Conservation (phyloP, 2,329 filamentous ascomycete genomes). For the Microsporum ferrugineum region DNA sequence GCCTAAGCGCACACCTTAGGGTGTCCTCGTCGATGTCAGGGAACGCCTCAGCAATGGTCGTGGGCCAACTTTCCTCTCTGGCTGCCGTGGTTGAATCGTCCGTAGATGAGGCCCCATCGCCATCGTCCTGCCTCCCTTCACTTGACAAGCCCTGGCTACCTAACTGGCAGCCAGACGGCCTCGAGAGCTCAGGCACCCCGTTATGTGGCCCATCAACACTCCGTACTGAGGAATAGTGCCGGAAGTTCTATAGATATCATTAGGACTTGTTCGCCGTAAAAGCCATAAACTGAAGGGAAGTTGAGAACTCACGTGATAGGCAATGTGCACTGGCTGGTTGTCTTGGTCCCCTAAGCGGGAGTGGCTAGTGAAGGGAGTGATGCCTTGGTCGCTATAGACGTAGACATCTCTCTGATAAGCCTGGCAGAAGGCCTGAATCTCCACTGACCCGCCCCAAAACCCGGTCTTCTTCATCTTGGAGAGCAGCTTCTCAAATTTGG, state of each 20-base stretch:
- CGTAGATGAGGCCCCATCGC: neutral
- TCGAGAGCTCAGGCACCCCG: slow-evolving; percentile 41
- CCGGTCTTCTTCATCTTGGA: slow-evolving; percentile 48
- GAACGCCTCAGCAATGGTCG: slow-evolving; percentile 41
- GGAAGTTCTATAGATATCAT: slow-evolving; percentile 41
- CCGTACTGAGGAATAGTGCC: slow-evolving; percentile 57
- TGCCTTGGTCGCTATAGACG: slow-evolving; percentile 41
- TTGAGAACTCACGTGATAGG: slow-evolving; percentile 46
- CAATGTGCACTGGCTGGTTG: slow-evolving; percentile 43
- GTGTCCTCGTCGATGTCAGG: slow-evolving; percentile 40
- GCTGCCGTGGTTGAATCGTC: neutral
- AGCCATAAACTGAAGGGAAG: neutral
- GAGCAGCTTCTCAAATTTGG: slow-evolving; percentile 49
- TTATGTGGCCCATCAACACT: slow-evolving; percentile 48
- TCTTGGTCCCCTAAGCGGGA: slow-evolving; percentile 28
- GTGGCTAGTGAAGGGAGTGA: slow-evolving; percentile 34
- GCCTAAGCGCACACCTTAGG: slow-evolving; percentile 43
- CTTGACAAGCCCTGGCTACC: neutral
- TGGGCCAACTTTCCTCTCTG: slow-evolving; percentile 25
- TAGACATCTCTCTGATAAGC: slow-evolving; percentile 51
- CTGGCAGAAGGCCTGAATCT: slow-evolving; percentile 55
- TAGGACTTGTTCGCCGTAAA: neutral
- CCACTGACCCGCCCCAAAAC: slow-evolving; percentile 56
- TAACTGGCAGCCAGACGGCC: neutral
- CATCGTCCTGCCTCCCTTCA: neutral